phyloP scores from a whole-genome alignment of 192 early-diverging fungal species.

The Phlyctochytrium planicorne region DNA sequence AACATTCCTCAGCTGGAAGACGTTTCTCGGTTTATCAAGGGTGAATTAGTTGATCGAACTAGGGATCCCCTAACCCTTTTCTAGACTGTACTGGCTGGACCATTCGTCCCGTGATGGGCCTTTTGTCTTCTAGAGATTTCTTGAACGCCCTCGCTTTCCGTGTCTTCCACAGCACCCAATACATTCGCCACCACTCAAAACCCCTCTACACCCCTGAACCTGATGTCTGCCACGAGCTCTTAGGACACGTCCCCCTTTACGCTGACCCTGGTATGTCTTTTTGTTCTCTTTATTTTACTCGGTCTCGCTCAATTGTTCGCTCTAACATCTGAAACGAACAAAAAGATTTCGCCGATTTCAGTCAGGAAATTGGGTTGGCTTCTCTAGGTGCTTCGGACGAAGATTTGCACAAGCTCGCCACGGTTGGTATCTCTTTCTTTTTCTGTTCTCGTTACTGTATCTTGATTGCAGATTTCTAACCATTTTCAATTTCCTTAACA shows the following conservation, averaged over 20 bases:
- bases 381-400: constrained; percentile 89
- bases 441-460: background rate
- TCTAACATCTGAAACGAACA: too few species aligned
- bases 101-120: constrained; percentile 89
- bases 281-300: background rate
- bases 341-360: constrained; percentile 90
- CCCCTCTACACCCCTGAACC: constrained; percentile 92
- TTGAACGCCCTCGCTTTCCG: constrained; percentile 95
- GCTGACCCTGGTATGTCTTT: constrained; percentile 41
- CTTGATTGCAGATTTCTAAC: background rate
- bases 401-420: constrained; percentile 87
- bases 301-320: too few species aligned
- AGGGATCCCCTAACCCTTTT: background rate
- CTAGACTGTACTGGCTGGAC: constrained; percentile 90
- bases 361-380: constrained; percentile 92
- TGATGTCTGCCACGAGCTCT: constrained; percentile 93
- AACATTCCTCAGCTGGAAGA: constrained; percentile 88
- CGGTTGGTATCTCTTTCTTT: constrained; percentile 36
- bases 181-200: constrained; percentile 89
- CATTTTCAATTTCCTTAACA: background rate
- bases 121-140: constrained; percentile 90
- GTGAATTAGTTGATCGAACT: constrained; percentile 13
- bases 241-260: constrained; percentile 80
- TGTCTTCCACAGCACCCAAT: constrained; percentile 96
- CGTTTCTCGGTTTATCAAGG: constrained; percentile 88